Evolutionary conservation across 805 yeast genomes (phyloP).

Genomic region (Saccharomyces eubayanus): DNA sequence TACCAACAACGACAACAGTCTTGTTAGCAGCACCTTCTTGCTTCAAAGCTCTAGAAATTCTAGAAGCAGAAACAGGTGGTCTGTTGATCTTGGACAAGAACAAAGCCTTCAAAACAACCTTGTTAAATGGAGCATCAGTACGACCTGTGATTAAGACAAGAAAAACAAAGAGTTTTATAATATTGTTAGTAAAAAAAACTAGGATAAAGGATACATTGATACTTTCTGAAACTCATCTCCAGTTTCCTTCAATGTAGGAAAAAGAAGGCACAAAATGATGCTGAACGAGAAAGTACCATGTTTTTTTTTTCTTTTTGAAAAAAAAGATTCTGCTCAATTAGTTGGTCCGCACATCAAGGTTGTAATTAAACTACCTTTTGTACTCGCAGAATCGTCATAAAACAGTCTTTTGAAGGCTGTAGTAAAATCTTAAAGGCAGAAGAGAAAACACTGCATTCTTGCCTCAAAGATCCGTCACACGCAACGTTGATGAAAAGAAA

Average conservation of each 20-base stretch:
- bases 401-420: background rate
- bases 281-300: background rate
- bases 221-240: background rate
- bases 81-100: conserved; percentile 98
- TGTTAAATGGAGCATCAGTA: conserved; percentile 98
- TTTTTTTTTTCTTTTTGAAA: conserved; percentile 1
- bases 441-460: background rate
- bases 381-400: conserved; percentile 32
- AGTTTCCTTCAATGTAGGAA: background rate
- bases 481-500: background rate
- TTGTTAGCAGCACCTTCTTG: conserved; percentile 81
- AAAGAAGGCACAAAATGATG: background rate
- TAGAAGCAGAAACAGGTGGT: conserved; percentile 97
- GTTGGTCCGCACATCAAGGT: conserved; percentile 20
- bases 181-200: conserved; percentile 30
- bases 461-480: conserved; percentile 1
- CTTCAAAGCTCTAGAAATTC: conserved; percentile 74
- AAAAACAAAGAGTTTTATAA: background rate
- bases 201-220: background rate
- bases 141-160: conserved; percentile 53
- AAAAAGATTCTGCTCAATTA: conserved; percentile 43
- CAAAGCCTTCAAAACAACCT: conserved; percentile 85
- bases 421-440: background rate
- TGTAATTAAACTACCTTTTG: conserved; percentile 8
- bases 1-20: conserved; percentile 97